A percentile compares a stretch with the other conserved stretches of the same genome.
These are phyloP conservation scores for Cryptosporidium ryanae DNA, from an alignment of 169 alveolate genomes.

Conservation along the genomic window DNA sequence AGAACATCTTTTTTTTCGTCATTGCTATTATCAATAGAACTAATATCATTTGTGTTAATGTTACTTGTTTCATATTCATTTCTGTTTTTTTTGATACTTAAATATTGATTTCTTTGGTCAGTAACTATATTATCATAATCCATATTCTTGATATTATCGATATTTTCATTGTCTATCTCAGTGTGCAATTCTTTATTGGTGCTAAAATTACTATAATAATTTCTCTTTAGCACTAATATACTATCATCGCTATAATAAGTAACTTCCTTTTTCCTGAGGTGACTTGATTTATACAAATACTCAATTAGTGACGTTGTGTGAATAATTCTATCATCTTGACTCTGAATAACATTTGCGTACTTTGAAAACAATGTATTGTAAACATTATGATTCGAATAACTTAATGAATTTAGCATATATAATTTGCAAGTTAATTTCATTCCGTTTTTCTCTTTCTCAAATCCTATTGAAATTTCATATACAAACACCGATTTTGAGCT, in stretches of 20 bases:
- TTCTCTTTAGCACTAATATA: neutral
- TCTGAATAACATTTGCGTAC: constrained; percentile 16
- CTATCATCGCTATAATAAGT: neutral
- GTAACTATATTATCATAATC: neutral
- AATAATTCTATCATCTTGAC: constrained; percentile 43
- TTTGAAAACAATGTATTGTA: neutral
- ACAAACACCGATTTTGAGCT: neutral
- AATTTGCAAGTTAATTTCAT: constrained; percentile 15
- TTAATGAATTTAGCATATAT: constrained; percentile 12
- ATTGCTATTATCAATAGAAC: too few species aligned
- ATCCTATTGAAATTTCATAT: constrained; percentile 27
- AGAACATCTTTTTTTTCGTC: too few species aligned
- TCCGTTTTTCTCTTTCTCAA: constrained; percentile 8
- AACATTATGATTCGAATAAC: neutral
- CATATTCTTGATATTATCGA: neutral
- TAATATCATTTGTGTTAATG: too few species aligned
- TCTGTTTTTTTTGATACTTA: too few species aligned
- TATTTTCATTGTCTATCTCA: neutral
- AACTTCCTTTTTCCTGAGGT: constrained; percentile 11
- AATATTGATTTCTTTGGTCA: too few species aligned
- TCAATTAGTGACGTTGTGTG: constrained; percentile 53
- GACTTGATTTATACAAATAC: constrained; percentile 38
- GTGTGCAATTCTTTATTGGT: neutral
- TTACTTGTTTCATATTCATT: too few species aligned
- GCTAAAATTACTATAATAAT: neutral